Evolutionary conservation across 768 basidiomycete species (phyloP), one percentile per base, ranked within the genome.

Genomic region (Pholiota molesta): DNA sequence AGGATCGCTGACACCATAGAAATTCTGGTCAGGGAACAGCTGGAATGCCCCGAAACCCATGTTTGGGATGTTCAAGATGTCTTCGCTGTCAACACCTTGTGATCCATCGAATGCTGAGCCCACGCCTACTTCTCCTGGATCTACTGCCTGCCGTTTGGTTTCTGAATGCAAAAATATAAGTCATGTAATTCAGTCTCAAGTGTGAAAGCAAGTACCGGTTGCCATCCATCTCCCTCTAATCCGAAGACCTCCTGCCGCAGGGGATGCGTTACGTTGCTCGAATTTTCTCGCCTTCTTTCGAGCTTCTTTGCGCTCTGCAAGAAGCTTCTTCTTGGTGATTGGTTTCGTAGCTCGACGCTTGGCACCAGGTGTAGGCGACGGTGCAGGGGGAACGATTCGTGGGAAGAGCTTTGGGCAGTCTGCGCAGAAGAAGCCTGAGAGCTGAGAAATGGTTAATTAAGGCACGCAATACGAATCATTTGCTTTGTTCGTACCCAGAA

Each of bases 11-110:
- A 78, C 60, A 31, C 74, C 82, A 65, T 88, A 89, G 39, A 72
- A 69, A 62, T 84, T 79, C 70, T 90, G 89, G 67, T 91, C 87
- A 19, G 89, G 88, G 80, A 90, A 89, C 26, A 89, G 65, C 60
- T 84, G 86, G 79, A 88, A 88, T 17, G 84, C 78, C 33, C 79
- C 74, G 65, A 87, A 88, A 6, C 80, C 82, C 62, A 90, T 83
- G 11, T 81, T 42, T 0, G 84, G 84, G 60, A 86, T 86, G 63
- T 73, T 83, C 58, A 79, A 62, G 55, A 90, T 86, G 62, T 90
- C 89, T 65, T 87, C 83, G 59, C 82, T 84, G 69, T 91, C 89
- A 19, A 90, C 86, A 35, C 88, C 88, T 35, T 77, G 75, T n/a
- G 85, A 79, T 0, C 89, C 89, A 68, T 90, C 84, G 61, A 83